Percentiles rank a stretch among this genome's conserved stretches.
Conservation (phyloP, 2,329 filamentous ascomycete genomes). For the Aspergillus sp. region DNA sequence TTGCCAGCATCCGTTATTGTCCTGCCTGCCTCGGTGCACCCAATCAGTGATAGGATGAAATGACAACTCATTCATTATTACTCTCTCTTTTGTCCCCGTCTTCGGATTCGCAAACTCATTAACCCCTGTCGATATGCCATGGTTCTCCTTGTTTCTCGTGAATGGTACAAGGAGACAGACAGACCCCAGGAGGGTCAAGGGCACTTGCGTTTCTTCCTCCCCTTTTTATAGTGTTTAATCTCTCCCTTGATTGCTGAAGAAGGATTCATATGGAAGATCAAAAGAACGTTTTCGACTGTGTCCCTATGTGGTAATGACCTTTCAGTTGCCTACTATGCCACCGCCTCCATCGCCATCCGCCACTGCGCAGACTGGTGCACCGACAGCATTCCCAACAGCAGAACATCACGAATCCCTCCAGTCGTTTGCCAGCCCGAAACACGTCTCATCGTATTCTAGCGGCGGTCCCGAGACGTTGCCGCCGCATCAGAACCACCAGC, state of each 20-base stretch:
- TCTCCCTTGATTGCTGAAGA: conserved; percentile 2
- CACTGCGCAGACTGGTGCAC: conserved; percentile 16
- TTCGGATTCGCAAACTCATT: neutral
- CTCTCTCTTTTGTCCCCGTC: neutral
- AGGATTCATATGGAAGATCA: neutral
- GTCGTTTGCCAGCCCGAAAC: conserved; percentile 12
- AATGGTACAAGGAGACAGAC: conserved; percentile 16
- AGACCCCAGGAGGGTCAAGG: conserved; percentile 20
- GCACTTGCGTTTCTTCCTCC: conserved; percentile 13
- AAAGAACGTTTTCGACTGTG: neutral
- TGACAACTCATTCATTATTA: neutral
- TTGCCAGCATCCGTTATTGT: neutral
- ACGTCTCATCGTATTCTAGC: conserved; percentile 13
- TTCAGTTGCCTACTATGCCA: neutral
- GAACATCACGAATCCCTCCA: conserved; percentile 22
- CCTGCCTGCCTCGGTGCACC: neutral
- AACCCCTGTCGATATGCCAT: conserved; percentile 19
- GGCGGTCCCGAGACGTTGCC: conserved; percentile 7
- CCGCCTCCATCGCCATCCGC: conserved; percentile 5
- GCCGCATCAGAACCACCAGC: conserved; percentile 39
- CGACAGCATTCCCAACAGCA: conserved; percentile 13
- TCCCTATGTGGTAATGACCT: neutral
- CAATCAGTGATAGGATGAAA: neutral
- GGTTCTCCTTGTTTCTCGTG: conserved; percentile 13
- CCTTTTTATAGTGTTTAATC: conserved; percentile 12